phyloP scores from a whole-genome alignment of 2,329 filamentous ascomycete species.

The Aspergillus calidoustus region DNA sequence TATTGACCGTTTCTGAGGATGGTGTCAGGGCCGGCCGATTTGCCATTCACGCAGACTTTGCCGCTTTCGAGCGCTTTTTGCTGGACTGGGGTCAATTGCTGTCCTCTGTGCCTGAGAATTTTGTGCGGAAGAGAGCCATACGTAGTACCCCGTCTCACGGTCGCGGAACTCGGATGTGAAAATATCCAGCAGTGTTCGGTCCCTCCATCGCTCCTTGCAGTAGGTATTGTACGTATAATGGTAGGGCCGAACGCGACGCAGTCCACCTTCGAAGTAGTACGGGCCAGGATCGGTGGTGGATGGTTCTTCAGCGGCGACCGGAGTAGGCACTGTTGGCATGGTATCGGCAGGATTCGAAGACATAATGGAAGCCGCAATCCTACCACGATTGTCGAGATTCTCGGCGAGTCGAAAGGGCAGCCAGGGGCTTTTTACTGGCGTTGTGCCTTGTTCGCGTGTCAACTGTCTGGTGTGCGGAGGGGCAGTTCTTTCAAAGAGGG shows the following conservation, averaged over 20 bases:
- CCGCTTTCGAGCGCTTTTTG: slow-evolving; percentile 78
- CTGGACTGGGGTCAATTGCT: slow-evolving; percentile 39
- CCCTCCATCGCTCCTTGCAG: slow-evolving; percentile 93
- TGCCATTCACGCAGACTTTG: slow-evolving; percentile 78
- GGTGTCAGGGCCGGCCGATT: slow-evolving; percentile 68
- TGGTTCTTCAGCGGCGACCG: slow-evolving; percentile 29
- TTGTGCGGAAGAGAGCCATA: slow-evolving; percentile 42
- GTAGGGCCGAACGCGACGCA: slow-evolving; percentile 84
- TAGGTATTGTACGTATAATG: slow-evolving; percentile 93
- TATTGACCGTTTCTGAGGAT: slow-evolving; percentile 86
- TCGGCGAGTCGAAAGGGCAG: slow-evolving; percentile 46
- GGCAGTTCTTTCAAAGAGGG: neutral
- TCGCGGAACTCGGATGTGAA: slow-evolving; percentile 93
- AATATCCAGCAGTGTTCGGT: slow-evolving; percentile 78
- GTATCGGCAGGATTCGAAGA: slow-evolving; percentile 40
- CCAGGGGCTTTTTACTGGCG: slow-evolving; percentile 28
- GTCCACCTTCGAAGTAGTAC: slow-evolving; percentile 81
- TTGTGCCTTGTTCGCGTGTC: neutral
- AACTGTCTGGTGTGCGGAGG: neutral
- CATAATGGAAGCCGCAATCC: slow-evolving; percentile 41
- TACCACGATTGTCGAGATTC: slow-evolving; percentile 45
- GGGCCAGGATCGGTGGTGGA: slow-evolving; percentile 56
- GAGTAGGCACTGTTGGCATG: slow-evolving; percentile 29
- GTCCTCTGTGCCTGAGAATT: neutral
- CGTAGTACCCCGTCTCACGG: slow-evolving; percentile 83